Evolutionary conservation across 2,329 filamentous ascomycete genomes (phyloP), one percentile per base, ranked within the genome.

Genomic region (Fulvia fulva): DNA sequence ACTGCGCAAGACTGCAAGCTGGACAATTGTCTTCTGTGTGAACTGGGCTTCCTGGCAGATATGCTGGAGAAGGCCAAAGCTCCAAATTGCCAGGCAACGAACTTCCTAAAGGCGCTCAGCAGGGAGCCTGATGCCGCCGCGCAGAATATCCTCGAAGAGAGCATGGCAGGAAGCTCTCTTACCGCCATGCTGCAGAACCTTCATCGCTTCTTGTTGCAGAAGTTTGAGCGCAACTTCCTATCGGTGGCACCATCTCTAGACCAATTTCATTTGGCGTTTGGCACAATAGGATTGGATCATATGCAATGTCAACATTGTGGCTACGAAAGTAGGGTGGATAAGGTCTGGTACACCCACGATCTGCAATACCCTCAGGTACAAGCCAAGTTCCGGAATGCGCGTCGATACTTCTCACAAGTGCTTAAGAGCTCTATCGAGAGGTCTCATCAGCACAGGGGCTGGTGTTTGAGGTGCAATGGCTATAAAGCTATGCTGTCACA

Each of bases 21-120:
- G 65, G 91, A 96, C 56, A 83, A 85, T 30, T 99, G 94, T 73
- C 79, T 99, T 44, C 78, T 99, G 1, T 99, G 94, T 74, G 94
- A 99, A 74, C 81, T 99, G 64, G 94, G 94, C 0, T 99, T 94
- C 71, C 79, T 99, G 9, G 95, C 96, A 67, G 95, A 99, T 71
- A 99, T 99, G 94, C 82, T 99, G 23, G 89, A 97, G 68, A 99
- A 97, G 72, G 94, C 94, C 1, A 88, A 89, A 62, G 93, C 92
- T 0, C 88, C 92, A 57, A 96, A 95, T 59, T 99, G 94, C 66
- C 94, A 99, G 71, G 94, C 94, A 14, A 96, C 93, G 0, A 99
- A 99, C 70, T 83, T 99, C 62, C 78, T 97, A 30, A 96, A 94
- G 73, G 90, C 91, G 0, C 87, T 99, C 58, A 92, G 90, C 71